Evolutionary conservation across 202 grass and related monocot genomes (phyloP), one percentile per base, ranked within the genome.

Genomic region (Carex arenaria): DNA sequence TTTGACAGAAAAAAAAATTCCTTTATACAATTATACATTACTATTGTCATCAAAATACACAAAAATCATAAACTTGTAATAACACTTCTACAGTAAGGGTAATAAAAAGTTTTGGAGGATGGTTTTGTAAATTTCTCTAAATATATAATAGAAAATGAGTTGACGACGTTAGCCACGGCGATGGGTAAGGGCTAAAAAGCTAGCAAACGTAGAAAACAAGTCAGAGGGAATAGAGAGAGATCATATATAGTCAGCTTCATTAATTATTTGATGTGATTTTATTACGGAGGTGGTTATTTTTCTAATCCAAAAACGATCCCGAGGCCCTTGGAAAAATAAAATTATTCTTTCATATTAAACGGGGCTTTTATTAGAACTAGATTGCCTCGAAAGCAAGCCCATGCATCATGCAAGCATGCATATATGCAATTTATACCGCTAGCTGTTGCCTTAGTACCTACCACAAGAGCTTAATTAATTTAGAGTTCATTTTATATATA

Each of bases 151-250:
- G 51, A 7, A 52, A 77, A 78, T 90, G 90, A 90, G 90, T 95
- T 93, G 93, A 99, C 92, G 86, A 91, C 93, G 96, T 89, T 88
- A 88, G 89, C 91, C 89, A 85, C 93, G 96, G 86, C 93, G 91
- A 53, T 84, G 83, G 91, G 87, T 57, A 84, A 45, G 91, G 88
- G 90, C 87, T 85, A 89, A 94, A 98, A 90, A 90, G 90, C 82
- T 85, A 53, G 61, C 89, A 83, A 89, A 67, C 93, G 88, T 99
- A 94, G 74, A 87, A 94, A 54, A 56, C 31, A 99, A 95, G 95
- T 65, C 65, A 93, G 43, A 34, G 82, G 84, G 87, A 88, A 49
- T 91, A 92, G 90, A n/a, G n/a, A 88, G 75, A 80, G 61, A 77
- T 71, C 30, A 89, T 47, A 57, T 82, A 42, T 81, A 22, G 55